Evolutionary conservation across 2,329 filamentous ascomycete species (phyloP).

Genomic region (Neofusicoccum laricinum): DNA sequence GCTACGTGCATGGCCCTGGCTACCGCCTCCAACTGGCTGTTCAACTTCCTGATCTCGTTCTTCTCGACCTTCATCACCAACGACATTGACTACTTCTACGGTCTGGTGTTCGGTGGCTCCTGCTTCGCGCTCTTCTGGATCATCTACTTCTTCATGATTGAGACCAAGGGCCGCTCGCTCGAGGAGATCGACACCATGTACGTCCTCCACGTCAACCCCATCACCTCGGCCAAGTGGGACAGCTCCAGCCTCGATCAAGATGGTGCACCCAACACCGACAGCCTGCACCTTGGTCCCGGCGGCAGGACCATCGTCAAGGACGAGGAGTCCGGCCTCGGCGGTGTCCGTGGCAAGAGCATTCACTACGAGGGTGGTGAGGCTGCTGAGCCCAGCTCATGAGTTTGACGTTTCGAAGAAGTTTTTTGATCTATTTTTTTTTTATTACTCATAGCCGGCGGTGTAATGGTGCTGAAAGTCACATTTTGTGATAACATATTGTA

Average conservation of each 20-base stretch:
- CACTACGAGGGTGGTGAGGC: conserved; percentile 10
- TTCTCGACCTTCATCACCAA: conserved; percentile 77
- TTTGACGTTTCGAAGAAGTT: neutral
- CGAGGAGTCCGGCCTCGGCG: conserved; percentile 25
- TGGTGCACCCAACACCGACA: conserved; percentile 21
- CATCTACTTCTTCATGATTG: conserved; percentile 76
- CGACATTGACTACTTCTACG: conserved; percentile 69
- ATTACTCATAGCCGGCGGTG: neutral
- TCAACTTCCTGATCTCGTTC: conserved; percentile 54
- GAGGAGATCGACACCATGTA: conserved; percentile 79
- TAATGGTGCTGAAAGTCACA: neutral
- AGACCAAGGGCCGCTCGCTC: conserved; percentile 68
- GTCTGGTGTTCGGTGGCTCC: conserved; percentile 73
- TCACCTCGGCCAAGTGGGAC: conserved; percentile 26
- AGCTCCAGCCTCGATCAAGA: neutral
- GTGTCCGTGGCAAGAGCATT: conserved; percentile 13
- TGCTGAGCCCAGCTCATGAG: neutral
- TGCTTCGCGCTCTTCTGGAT: conserved; percentile 62
- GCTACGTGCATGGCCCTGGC: conserved; percentile 35
- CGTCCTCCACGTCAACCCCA: conserved; percentile 61
- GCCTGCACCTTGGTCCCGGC: conserved; percentile 29
- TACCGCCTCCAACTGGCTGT: conserved; percentile 45
- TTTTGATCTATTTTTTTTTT: neutral
- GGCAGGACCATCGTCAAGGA: conserved; percentile 33
- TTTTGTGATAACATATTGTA: neutral